A percentile compares a stretch with the other conserved stretches of the same genome.
These are phyloP conservation scores for Penicillium italicum DNA, from an alignment of 2,329 filamentous ascomycete species.

Conservation along the genomic window DNA sequence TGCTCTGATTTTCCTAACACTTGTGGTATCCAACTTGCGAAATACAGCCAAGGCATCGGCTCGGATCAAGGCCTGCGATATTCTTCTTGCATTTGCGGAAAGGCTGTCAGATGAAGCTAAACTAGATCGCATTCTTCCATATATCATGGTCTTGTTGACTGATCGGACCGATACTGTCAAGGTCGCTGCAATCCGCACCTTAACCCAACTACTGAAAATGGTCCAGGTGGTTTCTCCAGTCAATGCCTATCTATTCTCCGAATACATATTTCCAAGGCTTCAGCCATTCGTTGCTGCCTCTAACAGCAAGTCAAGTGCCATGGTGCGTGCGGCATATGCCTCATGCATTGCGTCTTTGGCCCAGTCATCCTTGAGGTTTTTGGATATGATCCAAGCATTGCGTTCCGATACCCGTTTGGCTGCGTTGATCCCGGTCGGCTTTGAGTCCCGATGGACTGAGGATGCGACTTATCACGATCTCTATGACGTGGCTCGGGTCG, in stretches of 20 bases:
- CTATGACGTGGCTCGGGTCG: conserved; percentile 80
- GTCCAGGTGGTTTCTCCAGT: conserved; percentile 80
- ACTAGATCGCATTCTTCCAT: conserved; percentile 86
- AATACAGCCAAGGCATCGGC: conserved; percentile 88
- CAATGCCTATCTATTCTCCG: conserved; percentile 64
- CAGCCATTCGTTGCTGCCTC: conserved; percentile 55
- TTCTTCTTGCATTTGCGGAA: conserved; percentile 88
- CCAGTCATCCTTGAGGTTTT: conserved; percentile 75
- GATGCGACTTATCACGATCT: conserved; percentile 71
- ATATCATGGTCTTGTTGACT: conserved; percentile 75
- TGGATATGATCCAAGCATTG: conserved; percentile 87
- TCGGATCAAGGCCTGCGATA: conserved; percentile 81
- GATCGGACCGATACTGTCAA: conserved; percentile 82
- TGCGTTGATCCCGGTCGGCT: conserved; percentile 67
- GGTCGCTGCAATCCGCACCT: conserved; percentile 76
- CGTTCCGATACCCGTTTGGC: conserved; percentile 78
- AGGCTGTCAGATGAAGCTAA: conserved; percentile 92
- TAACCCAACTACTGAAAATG: conserved; percentile 83
- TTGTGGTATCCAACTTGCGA: conserved; percentile 82
- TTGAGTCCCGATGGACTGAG: conserved; percentile 69
- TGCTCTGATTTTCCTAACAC: conserved; percentile 83
- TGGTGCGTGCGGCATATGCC: conserved; percentile 87
- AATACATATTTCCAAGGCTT: conserved; percentile 61
- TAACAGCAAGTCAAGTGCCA: conserved; percentile 56
- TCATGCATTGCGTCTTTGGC: conserved; percentile 87